Conservation (phyloP, 768 basidiomycete genomes). For the Daedaleopsis nitida region DNA sequence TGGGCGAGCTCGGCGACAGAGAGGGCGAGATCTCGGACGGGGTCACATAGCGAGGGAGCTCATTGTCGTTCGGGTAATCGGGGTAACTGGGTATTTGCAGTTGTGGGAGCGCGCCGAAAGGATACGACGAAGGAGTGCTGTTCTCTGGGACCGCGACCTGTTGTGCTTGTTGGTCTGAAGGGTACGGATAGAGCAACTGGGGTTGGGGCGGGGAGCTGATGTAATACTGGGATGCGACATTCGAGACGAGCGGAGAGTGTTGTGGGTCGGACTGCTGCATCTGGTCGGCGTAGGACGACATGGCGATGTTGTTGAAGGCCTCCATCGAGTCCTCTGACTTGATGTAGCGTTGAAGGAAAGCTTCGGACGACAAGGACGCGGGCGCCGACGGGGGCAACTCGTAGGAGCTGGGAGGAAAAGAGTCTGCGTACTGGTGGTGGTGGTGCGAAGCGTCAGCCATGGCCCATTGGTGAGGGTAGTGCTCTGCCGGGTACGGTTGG, state of each 20-base stretch:
- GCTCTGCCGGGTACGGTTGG: slow-evolving; percentile 13
- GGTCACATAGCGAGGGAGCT: slow-evolving; percentile 21
- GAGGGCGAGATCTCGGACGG: slow-evolving; percentile 23
- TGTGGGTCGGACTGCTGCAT: slow-evolving; percentile 8
- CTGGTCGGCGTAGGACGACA: slow-evolving; percentile 9
- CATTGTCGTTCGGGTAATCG: slow-evolving; percentile 1
- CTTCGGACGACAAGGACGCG: slow-evolving; percentile 1
- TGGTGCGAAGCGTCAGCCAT: slow-evolving; percentile 5
- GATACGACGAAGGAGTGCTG: slow-evolving; percentile 9
- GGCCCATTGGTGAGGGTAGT: slow-evolving; percentile 14
- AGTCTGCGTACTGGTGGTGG: slow-evolving; percentile 12
- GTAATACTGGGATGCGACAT: slow-evolving; percentile 6
- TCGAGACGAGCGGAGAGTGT: neutral
- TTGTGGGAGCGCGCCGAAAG: neutral
- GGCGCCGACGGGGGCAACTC: slow-evolving; percentile 7
- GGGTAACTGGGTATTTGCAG: slow-evolving; percentile 13
- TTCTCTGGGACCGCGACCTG: neutral
- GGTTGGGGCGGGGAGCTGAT: neutral
- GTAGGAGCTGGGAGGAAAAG: slow-evolving; percentile 10
- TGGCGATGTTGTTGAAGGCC: slow-evolving; percentile 2
- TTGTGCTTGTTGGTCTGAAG: neutral
- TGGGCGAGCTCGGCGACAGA: slow-evolving; percentile 18
- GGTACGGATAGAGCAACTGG: slow-evolving; percentile 11
- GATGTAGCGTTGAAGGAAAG: neutral
- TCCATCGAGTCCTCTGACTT: slow-evolving; percentile 6